Percentiles rank a stretch among this genome's conserved stretches.
These are phyloP conservation scores for Boeremia lycopersici DNA, from an alignment of 2,329 filamentous ascomycete species.

Conservation along the genomic window DNA sequence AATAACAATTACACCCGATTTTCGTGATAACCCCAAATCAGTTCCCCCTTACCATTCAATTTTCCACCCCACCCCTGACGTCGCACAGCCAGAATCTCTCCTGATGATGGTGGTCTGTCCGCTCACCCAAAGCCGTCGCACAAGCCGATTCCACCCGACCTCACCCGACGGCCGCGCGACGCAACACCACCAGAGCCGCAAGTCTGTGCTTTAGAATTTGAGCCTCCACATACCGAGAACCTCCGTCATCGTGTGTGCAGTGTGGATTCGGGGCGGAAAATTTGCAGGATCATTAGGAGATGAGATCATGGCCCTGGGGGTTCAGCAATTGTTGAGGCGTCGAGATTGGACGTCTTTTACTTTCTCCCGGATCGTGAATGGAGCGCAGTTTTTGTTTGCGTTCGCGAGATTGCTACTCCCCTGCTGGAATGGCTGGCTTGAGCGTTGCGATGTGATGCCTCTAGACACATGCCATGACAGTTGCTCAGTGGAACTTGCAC, in stretches of 20 bases:
- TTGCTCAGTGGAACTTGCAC: too few relatives aligned
- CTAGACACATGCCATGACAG: too few relatives aligned
- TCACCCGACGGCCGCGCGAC: constrained; percentile 16
- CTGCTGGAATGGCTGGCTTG: too few relatives aligned
- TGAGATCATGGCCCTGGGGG: neutral
- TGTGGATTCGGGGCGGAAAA: constrained; percentile 1
- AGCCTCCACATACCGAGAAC: constrained; percentile 11
- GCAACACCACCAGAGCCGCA: constrained; percentile 15
- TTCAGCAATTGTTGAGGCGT: too few relatives aligned
- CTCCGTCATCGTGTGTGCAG: neutral
- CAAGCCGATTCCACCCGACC: constrained; percentile 14
- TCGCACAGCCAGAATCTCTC: constrained; percentile 2
- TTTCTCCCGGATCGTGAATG: neutral
- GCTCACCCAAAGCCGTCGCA: neutral
- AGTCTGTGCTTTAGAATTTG: constrained; percentile 9
- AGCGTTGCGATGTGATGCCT: too few relatives aligned
- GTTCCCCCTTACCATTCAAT: neutral
- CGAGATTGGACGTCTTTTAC: too few relatives aligned
- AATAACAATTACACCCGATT: neutral
- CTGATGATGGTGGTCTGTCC: constrained; percentile 11
- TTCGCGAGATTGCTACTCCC: too few relatives aligned
- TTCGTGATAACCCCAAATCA: neutral
- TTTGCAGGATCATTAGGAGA: neutral
- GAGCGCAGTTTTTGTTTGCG: neutral
- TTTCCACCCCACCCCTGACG: neutral